Conservation (phyloP, 805 yeast genomes). For the Wickerhamiella vanderwaltii region DNA sequence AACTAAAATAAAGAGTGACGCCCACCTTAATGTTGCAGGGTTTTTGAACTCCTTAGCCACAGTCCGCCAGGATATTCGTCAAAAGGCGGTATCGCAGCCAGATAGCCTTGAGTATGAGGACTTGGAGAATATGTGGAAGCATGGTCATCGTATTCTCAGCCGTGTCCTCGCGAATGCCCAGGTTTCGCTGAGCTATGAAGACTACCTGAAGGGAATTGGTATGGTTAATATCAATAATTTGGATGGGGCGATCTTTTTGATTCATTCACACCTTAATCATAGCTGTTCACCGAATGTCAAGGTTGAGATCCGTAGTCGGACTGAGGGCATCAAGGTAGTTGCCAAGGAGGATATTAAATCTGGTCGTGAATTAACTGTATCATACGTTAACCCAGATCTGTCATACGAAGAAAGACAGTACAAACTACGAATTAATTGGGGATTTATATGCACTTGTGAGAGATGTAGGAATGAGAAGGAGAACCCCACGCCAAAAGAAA, state of each 20-base stretch:
- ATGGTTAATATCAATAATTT: conserved; percentile 63
- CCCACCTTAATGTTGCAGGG: conserved; percentile 18
- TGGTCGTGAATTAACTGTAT: conserved; percentile 57
- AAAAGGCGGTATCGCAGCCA: conserved; percentile 37
- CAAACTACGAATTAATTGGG: conserved; percentile 63
- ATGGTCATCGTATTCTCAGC: conserved; percentile 41
- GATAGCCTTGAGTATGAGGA: conserved; percentile 31
- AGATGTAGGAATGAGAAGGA: conserved; percentile 40
- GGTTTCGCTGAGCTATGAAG: conserved; percentile 34
- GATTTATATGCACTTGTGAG: conserved; percentile 56
- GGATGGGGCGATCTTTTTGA: conserved; percentile 47
- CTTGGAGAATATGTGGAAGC: conserved; percentile 37
- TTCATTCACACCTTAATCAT: conserved; percentile 65
- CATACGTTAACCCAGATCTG: conserved; percentile 58
- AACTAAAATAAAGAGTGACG: conserved; percentile 20
- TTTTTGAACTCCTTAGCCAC: conserved; percentile 54
- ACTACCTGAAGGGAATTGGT: conserved; percentile 52
- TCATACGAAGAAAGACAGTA: conserved; percentile 51
- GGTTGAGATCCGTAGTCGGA: conserved; percentile 35
- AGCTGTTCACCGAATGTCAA: conserved; percentile 60
- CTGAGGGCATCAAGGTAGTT: conserved; percentile 45
- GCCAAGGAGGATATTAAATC: conserved; percentile 47
- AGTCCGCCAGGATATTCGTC: conserved; percentile 54
- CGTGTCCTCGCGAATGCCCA: conserved; percentile 32
- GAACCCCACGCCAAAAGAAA: conserved; percentile 2